Evolutionary conservation across 805 yeast species (phyloP), one percentile per base, ranked within the genome.

Genomic region (Wickerhamomyces xylosicus): DNA sequence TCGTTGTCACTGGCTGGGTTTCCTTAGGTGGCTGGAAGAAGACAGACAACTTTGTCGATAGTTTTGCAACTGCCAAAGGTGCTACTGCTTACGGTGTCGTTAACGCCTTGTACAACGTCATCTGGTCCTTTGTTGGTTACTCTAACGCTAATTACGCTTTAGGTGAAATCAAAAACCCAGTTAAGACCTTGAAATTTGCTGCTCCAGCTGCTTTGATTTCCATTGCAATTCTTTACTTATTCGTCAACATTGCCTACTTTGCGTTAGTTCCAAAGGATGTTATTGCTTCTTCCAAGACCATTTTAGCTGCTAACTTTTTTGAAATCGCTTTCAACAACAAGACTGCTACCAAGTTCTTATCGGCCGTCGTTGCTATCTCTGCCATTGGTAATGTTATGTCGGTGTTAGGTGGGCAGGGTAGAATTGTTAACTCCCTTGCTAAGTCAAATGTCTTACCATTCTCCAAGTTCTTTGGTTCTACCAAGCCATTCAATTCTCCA

Each of bases 71-170:
- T 37, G 60, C 69, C 4, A 45, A 59, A 45, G 53, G 52, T 36
- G 80, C 81, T 6, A 63, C 76, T 31, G 82, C 78, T n/a, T 77
- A 69, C 49, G 85, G 85, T 46, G 67, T 78, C 38, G 85, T 79
- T 41, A 79, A 77, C 48, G 87, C 92, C 6, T 66, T 84, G 40
- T 83, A 82, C 63, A 82, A 81, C 52, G 85, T 84, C 41, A 83
- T 84, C 53, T 84, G 90, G 90, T 80, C 90, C 2, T 84, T 76
- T 50, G 74, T 82, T 49, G 94, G 94, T 37, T 84, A 83, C 56
- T 79, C 89, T 31, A 84, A 84, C 54, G 89, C 80, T 38, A 83
- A 84, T 61, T 83, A 84, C 51, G 90, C 92, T 5, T 67, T 83
- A 36, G 85, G 87, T 51, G 95, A 84, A 61, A 75, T 77, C 37